A percentile compares a stretch with the other conserved stretches of the same genome.
These are phyloP conservation scores for Austropuccinia psidii DNA, from an alignment of 1,284 basidiomycete genomes.

Conservation along the genomic window DNA sequence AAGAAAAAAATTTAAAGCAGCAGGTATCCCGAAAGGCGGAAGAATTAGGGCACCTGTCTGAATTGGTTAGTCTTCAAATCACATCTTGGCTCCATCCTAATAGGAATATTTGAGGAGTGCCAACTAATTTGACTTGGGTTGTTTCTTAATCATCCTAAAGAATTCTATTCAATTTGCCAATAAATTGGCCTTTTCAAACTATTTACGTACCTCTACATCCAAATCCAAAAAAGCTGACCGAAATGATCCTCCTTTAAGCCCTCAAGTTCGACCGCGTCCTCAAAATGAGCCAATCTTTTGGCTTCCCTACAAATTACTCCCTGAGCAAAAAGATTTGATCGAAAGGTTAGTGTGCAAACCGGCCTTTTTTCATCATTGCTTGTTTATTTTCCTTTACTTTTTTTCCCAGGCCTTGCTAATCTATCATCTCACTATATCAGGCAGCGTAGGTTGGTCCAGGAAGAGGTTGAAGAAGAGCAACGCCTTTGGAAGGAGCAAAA, in stretches of 20 bases:
- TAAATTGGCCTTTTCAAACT: conserved; percentile 36
- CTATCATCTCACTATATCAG: too few relatives aligned
- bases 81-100: background rate
- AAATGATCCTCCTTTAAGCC: conserved; percentile 16
- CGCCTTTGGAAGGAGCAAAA: conserved; percentile 16
- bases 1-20: conserved; percentile 21
- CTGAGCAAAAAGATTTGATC: conserved; percentile 32
- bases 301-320: conserved; percentile 27
- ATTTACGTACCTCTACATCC: conserved; percentile 32
- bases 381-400: background rate
- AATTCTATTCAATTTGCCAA: conserved; percentile 23
- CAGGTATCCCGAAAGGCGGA: conserved; percentile 21
- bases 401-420: background rate
- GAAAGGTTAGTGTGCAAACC: conserved; percentile 7
- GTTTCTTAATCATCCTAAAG: background rate
- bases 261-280: conserved; percentile 7
- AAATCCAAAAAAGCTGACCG: conserved; percentile 23
- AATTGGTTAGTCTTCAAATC: conserved; percentile 13
- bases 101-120: background rate
- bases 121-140: background rate
- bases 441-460: conserved; percentile 19
- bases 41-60: conserved; percentile 21
- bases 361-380: background rate
- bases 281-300: conserved; percentile 15
- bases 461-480: conserved; percentile 20